Base-by-base conservation (phyloP, 108 stramenopile species). In the Cyclotella cryptica region DNA sequence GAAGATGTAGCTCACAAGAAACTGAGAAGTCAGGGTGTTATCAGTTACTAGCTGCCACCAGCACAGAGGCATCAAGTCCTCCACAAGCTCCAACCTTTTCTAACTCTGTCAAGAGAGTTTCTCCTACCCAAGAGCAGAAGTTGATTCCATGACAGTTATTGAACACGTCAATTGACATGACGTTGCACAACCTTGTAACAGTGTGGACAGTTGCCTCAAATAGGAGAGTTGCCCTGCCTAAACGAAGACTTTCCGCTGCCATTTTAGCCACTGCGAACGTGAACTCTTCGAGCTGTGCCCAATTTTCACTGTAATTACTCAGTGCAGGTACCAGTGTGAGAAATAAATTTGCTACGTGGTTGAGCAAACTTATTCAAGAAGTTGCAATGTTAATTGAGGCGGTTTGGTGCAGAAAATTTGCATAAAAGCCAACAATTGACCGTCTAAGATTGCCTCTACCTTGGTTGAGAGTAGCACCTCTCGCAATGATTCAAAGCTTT, bases 171-270 rank as follows among this genome's bases (percentile, higher is more conserved):
- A 84, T 71, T 10, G 69, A 59, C 86, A 94, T 78, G 9, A 90
- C 82, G 55, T 88, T 89, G 35, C 86, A 75, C 45, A 90, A 59
- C 42, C 88, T 83, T 5, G 93, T 90, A 14, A 92, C 84, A 35
- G 82, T 88, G 35, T 91, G 86, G 17, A 89, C 85, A 12, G 93
- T 94, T 26, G 74, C 82, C 72, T 92, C 87, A 73, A 94, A 94
- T 27, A 94, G 69, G 0, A 84, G 69, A 15, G 71, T 79, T 21
- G 83, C 72, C 28, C 89, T 83, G n/a, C 88, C 88, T 46, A 72
- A 82, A 54, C 74, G 84, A 69, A 94, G 75, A 81, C 92, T 94
- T 59, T 89, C 86, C 46, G 82, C 68, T 0, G 89, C 81, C 12
- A 90, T 51, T 26, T 69, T 45, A 19, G 89, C 88, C 44, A 85